Conservation (phyloP, 192 early-diverging fungal species). For the Entrophospora sp. region DNA sequence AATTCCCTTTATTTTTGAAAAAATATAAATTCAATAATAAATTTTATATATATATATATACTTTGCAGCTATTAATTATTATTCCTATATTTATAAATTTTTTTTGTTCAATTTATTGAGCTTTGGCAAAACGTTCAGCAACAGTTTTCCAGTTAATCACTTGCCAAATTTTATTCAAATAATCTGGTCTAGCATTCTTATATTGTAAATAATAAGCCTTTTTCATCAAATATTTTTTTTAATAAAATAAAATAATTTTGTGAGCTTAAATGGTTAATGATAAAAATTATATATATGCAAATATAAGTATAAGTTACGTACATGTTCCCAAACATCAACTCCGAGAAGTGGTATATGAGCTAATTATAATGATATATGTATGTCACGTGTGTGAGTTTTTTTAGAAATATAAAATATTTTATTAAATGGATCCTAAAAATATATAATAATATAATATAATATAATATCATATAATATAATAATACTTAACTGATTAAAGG, state of each 20-base stretch:
- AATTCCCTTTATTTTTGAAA: too few relatives aligned
- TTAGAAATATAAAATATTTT: neutral
- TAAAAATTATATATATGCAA: neutral
- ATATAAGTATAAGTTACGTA: constrained; percentile 20
- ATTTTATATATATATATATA: too few relatives aligned
- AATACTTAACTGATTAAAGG: constrained; percentile 35
- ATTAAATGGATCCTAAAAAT: neutral
- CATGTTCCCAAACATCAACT: constrained; percentile 93
- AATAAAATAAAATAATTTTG: too few relatives aligned
- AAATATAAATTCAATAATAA: too few relatives aligned
- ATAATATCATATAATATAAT: neutral
- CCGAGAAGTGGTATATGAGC: constrained; percentile 78
- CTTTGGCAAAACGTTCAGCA: constrained; percentile 70
- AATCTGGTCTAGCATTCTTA: constrained; percentile 96
- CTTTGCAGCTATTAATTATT: too few relatives aligned
- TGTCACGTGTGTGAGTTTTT: too few relatives aligned
- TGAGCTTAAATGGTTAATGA: too few relatives aligned
- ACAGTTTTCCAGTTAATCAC: constrained; percentile 99
- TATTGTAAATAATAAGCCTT: constrained; percentile 94
- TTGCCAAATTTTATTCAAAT: constrained; percentile 89
- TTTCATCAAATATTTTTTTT: too few relatives aligned
- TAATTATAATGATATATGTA: too few relatives aligned
- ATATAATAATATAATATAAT: neutral
- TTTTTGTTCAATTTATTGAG: constrained; percentile 30
- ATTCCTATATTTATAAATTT: too few relatives aligned